Conservation (phyloP, 139 green algal genomes). For the Edaphochlamys debaryana region DNA sequence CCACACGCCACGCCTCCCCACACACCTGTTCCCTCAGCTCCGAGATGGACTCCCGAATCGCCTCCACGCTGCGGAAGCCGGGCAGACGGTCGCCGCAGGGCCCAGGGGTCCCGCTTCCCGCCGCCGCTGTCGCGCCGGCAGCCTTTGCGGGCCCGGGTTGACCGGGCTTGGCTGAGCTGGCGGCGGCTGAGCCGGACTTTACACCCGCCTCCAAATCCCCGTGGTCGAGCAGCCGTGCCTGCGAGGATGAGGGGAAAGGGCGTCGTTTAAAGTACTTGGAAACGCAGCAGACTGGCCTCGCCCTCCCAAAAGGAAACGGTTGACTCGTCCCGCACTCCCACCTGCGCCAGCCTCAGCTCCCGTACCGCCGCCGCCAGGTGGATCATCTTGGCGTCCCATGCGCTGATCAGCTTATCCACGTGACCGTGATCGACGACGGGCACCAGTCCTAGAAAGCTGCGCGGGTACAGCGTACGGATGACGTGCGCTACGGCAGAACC, state of each 20-base stretch:
- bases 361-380: background rate
- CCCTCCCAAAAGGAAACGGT: background rate
- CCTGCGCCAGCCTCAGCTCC: background rate
- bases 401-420: background rate
- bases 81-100: background rate
- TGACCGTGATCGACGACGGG: slow-evolving; percentile 4
- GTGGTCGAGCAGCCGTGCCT: too few relatives aligned
- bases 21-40: background rate
- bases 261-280: background rate
- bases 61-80: too few relatives aligned
- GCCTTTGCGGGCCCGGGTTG: too few relatives aligned
- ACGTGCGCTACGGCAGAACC: background rate
- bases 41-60: too few relatives aligned
- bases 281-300: background rate
- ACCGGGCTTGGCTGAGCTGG: too few relatives aligned
- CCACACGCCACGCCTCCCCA: too few relatives aligned
- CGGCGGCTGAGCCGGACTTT: too few relatives aligned
- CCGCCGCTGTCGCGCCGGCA: too few relatives aligned
- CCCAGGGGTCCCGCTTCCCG: too few relatives aligned
- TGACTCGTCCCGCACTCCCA: background rate
- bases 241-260: too few relatives aligned
- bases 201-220: background rate
- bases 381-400: background rate
- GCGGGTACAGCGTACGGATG: background rate
- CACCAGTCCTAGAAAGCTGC: slow-evolving; percentile 9